Base-by-base conservation (phyloP, 148 eudicot species). In the Bassia scoparia region DNA sequence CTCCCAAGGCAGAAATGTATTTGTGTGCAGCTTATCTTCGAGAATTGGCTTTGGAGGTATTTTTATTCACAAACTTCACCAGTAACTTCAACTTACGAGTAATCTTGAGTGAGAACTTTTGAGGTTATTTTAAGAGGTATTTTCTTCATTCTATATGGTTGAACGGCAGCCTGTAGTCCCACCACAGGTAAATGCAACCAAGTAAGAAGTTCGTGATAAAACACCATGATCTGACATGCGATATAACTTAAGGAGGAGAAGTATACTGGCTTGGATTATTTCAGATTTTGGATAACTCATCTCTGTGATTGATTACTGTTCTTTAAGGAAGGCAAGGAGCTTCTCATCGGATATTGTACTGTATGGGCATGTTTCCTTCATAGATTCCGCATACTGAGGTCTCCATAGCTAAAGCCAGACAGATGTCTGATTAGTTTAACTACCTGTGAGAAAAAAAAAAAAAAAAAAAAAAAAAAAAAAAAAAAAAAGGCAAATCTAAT, bases 161-260 rank as follows among this genome's bases (percentile, higher is more conserved):
- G 94, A 29, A 96, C n/a, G n/a, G 78, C 44, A 88, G 85, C 78
- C 83, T 87, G 89, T 89, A 96, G 82, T 92, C 90, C 89, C 90
- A 65, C 88, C 99, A 23, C 99, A 23, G 91, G 77, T 29, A 74
- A 82, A 79, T 92, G 87, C 75, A 92, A 78, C 99, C 99, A 96
- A n/a, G 82, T 96, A 96, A 72, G 92, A 90, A 82, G 92, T 96
- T 55, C 99, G 81, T 2, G 99, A 96, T 37, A 92, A 68, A 76
- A 96, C 84, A 78, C 86, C 56, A 29, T 84, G 24, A 80, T 96
- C 92, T 70, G 96, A 84, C 72, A 84, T 69, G 63, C 82, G 81
- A 63, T 91, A 88, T 60, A 96, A 90, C 69, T 92, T 96, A 54
- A 96, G 90, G 72, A 96, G 97, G 67, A 92, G 92, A 71, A 96